A percentile compares a stretch with the other conserved stretches of the same genome.
Conservation (phyloP, 257 asterid species). For the Henckelia pumila region DNA sequence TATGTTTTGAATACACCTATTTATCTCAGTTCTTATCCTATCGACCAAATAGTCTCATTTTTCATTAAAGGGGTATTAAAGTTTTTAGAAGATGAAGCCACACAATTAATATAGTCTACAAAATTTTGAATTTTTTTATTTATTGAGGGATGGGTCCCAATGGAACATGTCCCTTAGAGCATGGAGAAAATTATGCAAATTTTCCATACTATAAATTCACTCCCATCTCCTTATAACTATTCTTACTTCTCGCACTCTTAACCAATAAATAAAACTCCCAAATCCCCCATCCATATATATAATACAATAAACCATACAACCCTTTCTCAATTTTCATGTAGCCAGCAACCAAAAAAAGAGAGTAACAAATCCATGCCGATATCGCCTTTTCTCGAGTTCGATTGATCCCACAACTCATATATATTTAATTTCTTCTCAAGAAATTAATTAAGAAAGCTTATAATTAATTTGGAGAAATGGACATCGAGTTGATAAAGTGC, state of each 20-base stretch:
- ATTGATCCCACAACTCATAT: not conserved
- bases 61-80: no score
- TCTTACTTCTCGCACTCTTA: constrained; percentile 7
- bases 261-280: not conserved
- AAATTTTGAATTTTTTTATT: no score
- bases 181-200: constrained; percentile 54
- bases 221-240: constrained; percentile 16
- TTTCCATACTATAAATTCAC: constrained; percentile 44
- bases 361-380: not conserved
- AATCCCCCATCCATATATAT: not conserved
- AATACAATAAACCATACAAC: not conserved
- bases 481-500: constrained; percentile 75
- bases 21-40: not conserved
- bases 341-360: not conserved
- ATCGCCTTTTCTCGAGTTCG: not conserved
- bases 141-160: not conserved
- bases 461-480: no score
- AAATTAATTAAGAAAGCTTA: no score
- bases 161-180: not conserved
- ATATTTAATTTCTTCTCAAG: no score
- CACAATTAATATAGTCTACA: no score
- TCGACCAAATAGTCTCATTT: not conserved
- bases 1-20: no score
- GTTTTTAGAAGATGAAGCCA: not conserved
- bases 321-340: not conserved